Conservation (phyloP, 169 alveolate genomes). For the Plasmodium yoelii region DNA sequence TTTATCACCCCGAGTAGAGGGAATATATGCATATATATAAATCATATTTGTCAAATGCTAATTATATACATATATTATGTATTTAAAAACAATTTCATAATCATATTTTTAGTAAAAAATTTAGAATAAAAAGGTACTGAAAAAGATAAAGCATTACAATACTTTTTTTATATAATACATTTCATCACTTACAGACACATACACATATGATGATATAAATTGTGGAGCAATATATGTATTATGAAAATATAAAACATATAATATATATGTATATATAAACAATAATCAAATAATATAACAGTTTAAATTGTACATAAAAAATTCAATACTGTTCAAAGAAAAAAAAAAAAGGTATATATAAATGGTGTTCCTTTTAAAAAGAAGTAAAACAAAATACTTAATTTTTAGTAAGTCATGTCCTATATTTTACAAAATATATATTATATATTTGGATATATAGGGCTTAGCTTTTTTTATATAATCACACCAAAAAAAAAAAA, state of each 20-base stretch:
- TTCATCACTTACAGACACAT: too few relatives aligned
- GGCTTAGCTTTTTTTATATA: background rate
- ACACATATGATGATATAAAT: background rate
- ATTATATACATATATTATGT: constrained; percentile 1
- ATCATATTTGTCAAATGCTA: background rate
- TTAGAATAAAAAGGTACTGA: constrained; percentile 1
- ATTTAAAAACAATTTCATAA: constrained; percentile 21
- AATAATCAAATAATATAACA: background rate
- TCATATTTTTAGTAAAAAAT: constrained; percentile 12
- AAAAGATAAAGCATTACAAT: background rate
- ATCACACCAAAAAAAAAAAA: constrained; percentile 8
- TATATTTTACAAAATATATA: too few relatives aligned
- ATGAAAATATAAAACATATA: background rate
- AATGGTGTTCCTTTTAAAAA: background rate
- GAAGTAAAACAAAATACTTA: too few relatives aligned
- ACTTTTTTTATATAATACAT: background rate
- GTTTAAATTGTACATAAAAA: background rate
- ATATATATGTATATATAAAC: constrained; percentile 9
- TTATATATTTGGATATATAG: background rate
- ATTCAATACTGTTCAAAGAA: background rate
- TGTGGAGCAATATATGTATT: background rate
- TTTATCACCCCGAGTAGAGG: background rate
- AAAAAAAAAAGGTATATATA: background rate
- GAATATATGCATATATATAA: background rate
- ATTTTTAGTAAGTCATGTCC: too few relatives aligned